phyloP scores from a whole-genome alignment of 1,284 basidiomycete genomes.

The Sporisorium graminicola region DNA sequence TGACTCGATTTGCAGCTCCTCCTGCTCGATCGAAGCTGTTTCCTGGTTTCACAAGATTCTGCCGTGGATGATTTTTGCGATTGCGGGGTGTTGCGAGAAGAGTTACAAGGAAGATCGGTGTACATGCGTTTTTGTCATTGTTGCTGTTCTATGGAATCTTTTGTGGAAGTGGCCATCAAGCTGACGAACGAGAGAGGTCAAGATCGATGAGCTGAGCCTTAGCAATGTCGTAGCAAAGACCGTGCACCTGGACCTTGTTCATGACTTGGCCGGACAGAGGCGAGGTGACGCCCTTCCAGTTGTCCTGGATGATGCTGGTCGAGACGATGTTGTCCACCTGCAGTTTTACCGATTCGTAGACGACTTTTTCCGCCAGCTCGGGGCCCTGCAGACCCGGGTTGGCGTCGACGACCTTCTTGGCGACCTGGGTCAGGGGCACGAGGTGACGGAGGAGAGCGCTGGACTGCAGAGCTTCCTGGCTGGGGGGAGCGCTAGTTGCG shows the following conservation, averaged over 20 bases:
- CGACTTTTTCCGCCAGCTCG: constrained; percentile 46
- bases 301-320: constrained; percentile 76
- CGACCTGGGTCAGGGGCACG: constrained; percentile 60
- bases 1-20: not conserved
- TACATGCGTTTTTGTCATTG: constrained; percentile 3
- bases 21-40: not conserved
- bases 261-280: constrained; percentile 63
- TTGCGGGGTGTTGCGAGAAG: constrained; percentile 5
- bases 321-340: constrained; percentile 81
- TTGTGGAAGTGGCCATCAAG: constrained; percentile 12
- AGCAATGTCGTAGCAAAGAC: constrained; percentile 61
- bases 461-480: constrained; percentile 35
- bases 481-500: constrained; percentile 36
- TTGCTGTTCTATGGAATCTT: constrained; percentile 8
- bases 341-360: constrained; percentile 75
- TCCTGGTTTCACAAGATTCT: no score
- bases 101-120: constrained; percentile 1
- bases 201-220: constrained; percentile 55
- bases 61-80: constrained; percentile 1
- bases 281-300: constrained; percentile 79
- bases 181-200: constrained; percentile 29
- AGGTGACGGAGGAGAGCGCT: constrained; percentile 62
- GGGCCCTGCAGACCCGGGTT: constrained; percentile 31
- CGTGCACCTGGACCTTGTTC: constrained; percentile 62
- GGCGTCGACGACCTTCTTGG: constrained; percentile 44